These are phyloP conservation scores for Lasiodiplodia gonubiensis DNA, from an alignment of 2,329 filamentous ascomycete species.

Conservation along the genomic window DNA sequence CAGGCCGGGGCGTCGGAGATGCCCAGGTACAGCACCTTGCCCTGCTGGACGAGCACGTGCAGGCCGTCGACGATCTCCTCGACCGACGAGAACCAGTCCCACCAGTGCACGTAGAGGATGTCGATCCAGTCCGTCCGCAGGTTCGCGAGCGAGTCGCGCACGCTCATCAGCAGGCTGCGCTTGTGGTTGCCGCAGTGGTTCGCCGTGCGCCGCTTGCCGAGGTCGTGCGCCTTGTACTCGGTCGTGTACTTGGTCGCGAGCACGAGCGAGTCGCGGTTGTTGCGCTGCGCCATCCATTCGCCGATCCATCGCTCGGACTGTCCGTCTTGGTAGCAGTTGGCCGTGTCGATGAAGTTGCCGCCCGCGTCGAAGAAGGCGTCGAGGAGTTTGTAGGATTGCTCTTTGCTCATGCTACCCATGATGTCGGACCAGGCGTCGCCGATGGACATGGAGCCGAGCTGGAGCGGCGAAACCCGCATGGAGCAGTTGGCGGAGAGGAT, in stretches of 20 bases:
- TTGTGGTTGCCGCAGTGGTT: slow-evolving; percentile 53
- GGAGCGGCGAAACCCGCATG: slow-evolving; percentile 60
- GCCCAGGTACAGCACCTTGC: slow-evolving; percentile 54
- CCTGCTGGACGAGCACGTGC: slow-evolving; percentile 47
- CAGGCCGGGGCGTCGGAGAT: slow-evolving; percentile 53
- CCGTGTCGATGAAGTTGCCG: slow-evolving; percentile 68
- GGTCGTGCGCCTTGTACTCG: slow-evolving; percentile 34
- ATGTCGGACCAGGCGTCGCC: slow-evolving; percentile 53
- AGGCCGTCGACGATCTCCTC: slow-evolving; percentile 53
- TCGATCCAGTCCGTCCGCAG: slow-evolving; percentile 74
- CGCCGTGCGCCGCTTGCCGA: slow-evolving; percentile 22
- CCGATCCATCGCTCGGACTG: slow-evolving; percentile 53
- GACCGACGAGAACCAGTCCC: slow-evolving; percentile 50
- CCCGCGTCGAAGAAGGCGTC: slow-evolving; percentile 69
- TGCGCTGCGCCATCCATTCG: slow-evolving; percentile 50
- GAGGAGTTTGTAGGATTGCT: slow-evolving; percentile 66
- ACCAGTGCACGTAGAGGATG: slow-evolving; percentile 47
- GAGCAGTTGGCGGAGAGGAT: slow-evolving; percentile 57
- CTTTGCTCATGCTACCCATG: slow-evolving; percentile 48
- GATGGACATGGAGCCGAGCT: slow-evolving; percentile 62
- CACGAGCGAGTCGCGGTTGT: slow-evolving; percentile 48
- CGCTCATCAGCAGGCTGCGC: slow-evolving; percentile 47
- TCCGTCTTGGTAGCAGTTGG: slow-evolving; percentile 34
- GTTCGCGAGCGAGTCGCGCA: slow-evolving; percentile 54
- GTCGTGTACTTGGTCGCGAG: slow-evolving; percentile 50